Percentiles rank a stretch among this genome's conserved stretches.
Conservation (phyloP, 23 red algal genomes). For the Gracilariopsis chorda region DNA sequence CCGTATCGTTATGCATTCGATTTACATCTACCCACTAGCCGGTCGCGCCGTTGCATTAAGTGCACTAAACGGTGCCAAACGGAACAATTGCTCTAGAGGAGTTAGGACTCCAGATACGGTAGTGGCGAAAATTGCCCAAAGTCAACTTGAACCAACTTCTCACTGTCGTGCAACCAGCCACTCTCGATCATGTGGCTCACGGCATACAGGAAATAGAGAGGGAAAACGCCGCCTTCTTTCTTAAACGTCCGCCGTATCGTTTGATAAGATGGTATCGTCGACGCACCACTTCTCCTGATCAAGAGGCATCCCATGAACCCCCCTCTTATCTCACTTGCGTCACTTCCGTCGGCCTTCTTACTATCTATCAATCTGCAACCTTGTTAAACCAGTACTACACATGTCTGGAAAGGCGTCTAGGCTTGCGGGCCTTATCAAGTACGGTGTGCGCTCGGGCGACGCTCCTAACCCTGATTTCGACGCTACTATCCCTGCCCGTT, state of each 20-base stretch:
- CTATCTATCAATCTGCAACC: background rate
- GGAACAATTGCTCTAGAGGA: conserved; percentile 1
- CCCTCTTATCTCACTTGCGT: conserved; percentile 4
- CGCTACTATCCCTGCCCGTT: background rate
- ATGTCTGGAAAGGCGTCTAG: background rate
- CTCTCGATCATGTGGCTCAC: background rate
- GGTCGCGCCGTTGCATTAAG: conserved; percentile 16
- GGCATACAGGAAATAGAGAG: background rate
- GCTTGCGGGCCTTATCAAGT: background rate
- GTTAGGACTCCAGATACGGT: background rate
- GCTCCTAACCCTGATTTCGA: background rate
- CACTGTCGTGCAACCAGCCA: background rate
- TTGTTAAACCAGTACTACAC: background rate
- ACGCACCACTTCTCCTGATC: background rate
- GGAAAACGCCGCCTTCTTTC: conserved; percentile 5
- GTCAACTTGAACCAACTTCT: background rate
- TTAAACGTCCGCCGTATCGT: background rate
- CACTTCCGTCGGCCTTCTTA: background rate
- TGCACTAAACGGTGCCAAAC: background rate
- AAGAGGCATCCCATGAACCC: background rate
- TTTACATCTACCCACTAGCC: conserved; percentile 28
- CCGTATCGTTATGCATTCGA: background rate
- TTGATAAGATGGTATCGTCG: background rate
- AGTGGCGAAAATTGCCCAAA: conserved; percentile 14
- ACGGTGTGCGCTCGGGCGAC: background rate